These are phyloP conservation scores for Fusarium sp. DNA, from an alignment of 2,329 filamentous ascomycete genomes.

Conservation along the genomic window DNA sequence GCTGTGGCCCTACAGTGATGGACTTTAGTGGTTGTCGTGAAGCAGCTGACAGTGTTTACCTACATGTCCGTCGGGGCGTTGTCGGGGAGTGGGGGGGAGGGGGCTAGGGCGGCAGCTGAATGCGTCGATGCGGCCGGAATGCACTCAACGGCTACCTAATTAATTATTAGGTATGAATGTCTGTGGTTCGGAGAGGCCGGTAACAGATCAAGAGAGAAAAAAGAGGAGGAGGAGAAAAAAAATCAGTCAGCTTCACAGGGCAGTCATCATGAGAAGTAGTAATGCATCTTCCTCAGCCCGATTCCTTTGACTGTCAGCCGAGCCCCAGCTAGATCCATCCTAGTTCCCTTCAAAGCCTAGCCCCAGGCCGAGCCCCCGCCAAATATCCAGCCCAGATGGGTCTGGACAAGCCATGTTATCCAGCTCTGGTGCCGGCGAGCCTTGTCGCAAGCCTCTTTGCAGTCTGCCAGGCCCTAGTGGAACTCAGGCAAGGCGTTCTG, in stretches of 20 bases:
- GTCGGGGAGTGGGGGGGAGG: not conserved
- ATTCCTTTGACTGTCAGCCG: slow-evolving; percentile 30
- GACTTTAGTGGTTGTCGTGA: not conserved
- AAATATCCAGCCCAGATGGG: slow-evolving; percentile 36
- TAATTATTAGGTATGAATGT: not conserved
- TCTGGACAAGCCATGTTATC: slow-evolving; percentile 32
- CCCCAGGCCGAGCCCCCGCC: slow-evolving; percentile 34
- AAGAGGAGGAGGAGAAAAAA: not conserved
- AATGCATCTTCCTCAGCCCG: slow-evolving; percentile 25
- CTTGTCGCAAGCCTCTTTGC: slow-evolving; percentile 21
- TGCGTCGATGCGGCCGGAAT: not conserved
- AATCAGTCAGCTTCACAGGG: not conserved
- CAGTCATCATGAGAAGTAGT: slow-evolving; percentile 7
- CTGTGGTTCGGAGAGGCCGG: not conserved
- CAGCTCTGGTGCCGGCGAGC: slow-evolving; percentile 9
- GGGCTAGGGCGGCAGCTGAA: not conserved
- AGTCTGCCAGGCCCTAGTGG: not conserved
- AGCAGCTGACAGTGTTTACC: not conserved
- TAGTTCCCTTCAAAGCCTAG: slow-evolving; percentile 31
- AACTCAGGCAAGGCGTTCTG: slow-evolving; percentile 7
- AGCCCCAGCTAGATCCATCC: slow-evolving; percentile 32
- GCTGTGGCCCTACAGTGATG: not conserved
- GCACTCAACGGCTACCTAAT: not conserved
- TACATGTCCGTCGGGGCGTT: not conserved
- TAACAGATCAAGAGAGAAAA: not conserved